These are phyloP conservation scores for Plasmodium billcollinsi DNA, from an alignment of 169 alveolate genomes.

Conservation along the genomic window DNA sequence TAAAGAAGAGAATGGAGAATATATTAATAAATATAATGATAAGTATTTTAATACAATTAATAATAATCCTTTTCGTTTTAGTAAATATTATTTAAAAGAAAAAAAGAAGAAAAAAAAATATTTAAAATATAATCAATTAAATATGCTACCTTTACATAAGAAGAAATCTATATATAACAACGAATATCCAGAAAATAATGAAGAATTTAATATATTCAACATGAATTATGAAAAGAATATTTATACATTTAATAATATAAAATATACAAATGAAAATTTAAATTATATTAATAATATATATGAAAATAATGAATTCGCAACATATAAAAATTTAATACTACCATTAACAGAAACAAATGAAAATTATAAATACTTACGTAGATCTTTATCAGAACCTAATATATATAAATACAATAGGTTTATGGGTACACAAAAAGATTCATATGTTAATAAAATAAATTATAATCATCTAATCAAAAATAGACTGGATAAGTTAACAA, in stretches of 20 bases:
- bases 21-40: too few relatives aligned
- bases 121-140: not conserved
- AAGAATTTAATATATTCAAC: conserved; percentile 18
- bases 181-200: not conserved
- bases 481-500: conserved; percentile 30
- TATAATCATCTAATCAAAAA: conserved; percentile 32
- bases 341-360: conserved; percentile 54
- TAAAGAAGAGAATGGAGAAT: too few relatives aligned
- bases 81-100: too few relatives aligned
- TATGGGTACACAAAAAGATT: conserved; percentile 14
- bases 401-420: conserved; percentile 36
- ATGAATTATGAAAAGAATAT: not conserved
- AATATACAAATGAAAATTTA: not conserved
- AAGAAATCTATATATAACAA: too few relatives aligned
- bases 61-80: too few relatives aligned
- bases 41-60: too few relatives aligned
- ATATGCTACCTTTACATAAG: too few relatives aligned
- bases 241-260: conserved; percentile 5
- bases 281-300: not conserved
- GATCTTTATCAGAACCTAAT: conserved; percentile 72
- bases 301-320: not conserved
- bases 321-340: conserved; percentile 40
- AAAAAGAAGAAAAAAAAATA: not conserved
- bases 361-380: conserved; percentile 57
- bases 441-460: conserved; percentile 25